Conservation (phyloP, 179 eudicot species). For the Patellifolia procumbens region DNA sequence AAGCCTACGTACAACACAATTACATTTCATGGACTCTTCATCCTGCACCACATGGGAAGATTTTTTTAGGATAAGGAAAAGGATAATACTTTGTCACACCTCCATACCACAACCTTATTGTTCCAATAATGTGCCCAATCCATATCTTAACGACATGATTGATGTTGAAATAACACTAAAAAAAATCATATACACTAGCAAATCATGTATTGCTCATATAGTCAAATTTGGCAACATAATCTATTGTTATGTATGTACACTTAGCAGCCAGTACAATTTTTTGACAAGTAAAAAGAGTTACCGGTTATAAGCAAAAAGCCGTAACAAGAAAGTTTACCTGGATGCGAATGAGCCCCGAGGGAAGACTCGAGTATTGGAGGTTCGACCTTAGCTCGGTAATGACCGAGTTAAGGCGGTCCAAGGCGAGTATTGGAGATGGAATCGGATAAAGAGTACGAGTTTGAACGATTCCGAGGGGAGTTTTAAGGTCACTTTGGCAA, state of each 20-base stretch:
- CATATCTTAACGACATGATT: not conserved
- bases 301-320: not conserved
- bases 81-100: constrained; percentile 26
- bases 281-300: too few species aligned
- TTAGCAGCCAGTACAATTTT: too few species aligned
- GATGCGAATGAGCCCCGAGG: constrained; percentile 79
- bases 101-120: constrained; percentile 12
- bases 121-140: not conserved
- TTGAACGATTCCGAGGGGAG: constrained; percentile 53
- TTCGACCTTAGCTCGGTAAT: constrained; percentile 44
- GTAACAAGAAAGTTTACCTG: constrained; percentile 46
- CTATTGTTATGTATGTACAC: not conserved
- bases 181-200: not conserved
- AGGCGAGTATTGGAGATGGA: constrained; percentile 43
- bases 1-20: not conserved
- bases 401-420: constrained; percentile 52
- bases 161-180: not conserved
- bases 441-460: constrained; percentile 59
- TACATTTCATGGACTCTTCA: not conserved
- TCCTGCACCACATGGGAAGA: not conserved
- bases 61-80: constrained; percentile 37
- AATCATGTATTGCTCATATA: not conserved
- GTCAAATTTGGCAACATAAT: too few species aligned
- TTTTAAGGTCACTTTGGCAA: constrained; percentile 51
- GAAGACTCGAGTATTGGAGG: constrained; percentile 36